Base-by-base conservation (phyloP, 1,139 yeast genomes). In the Yamadazyma kanchanaburiensis region DNA sequence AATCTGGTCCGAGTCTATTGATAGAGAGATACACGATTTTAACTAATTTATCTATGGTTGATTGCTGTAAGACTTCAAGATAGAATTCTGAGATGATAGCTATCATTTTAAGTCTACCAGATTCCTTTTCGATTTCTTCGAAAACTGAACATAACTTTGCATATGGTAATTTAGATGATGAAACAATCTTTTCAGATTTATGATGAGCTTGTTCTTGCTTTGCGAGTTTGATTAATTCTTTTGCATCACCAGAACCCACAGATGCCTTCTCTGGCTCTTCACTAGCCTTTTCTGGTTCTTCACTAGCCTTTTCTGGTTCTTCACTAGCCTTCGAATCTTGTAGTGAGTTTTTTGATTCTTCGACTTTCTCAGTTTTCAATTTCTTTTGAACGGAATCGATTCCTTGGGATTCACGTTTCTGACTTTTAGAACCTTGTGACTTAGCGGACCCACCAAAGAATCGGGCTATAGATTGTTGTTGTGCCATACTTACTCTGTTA, bases 1-100 rank as follows among this genome's bases (percentile, higher is more conserved):
- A 91, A 51, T 91, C 98, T 0, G 98, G 98, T 0, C 97, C 96
- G 11, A 91, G 64, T 33, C 94, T 65, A 52, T 89, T 89, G 49
- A 89, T 88, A 55, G 84, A 85, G 12, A 91, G 67, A 47, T 89
- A 91, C 1, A 89, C 84, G 2, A 86, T 77, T 36, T 74, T 76
- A 4, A 85, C 70, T 34, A 91, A 60, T 28, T 76, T 79, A 11
- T 68, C 62, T 1, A 86, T 80, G 13, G 58, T 46, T 8, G 77
- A 67, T 15, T 71, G 64, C 26, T 70, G 56, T 32, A 89, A 62
- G 1, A 86, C 78, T 26, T 75, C 70, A 14, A 72, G 57, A 48
- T 85, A 83, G 51, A 87, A 82, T 27, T 75, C 80, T 0, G 94
- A 73, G 21, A 91, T 78, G 32, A 77, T 61, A 26, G 86, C 78